phyloP scores from a whole-genome alignment of 805 yeast species.

The Schwanniomyces sp. region DNA sequence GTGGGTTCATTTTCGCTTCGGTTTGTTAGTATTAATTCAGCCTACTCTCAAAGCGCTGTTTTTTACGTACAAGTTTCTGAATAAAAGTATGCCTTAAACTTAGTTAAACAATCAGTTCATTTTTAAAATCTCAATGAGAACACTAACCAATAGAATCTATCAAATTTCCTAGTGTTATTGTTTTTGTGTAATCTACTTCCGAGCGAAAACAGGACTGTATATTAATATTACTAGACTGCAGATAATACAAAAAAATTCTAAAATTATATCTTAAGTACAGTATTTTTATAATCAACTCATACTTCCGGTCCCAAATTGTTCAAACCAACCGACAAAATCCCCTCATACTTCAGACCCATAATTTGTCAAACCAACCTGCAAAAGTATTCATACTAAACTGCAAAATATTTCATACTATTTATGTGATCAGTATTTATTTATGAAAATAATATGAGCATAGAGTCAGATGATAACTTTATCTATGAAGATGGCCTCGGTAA shows the following conservation, averaged over 20 bases:
- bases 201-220: neutral
- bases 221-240: neutral
- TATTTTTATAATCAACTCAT: too few species aligned
- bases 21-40: neutral
- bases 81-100: neutral
- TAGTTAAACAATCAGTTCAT: slow-evolving; percentile 13
- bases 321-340: too few species aligned
- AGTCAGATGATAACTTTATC: too few species aligned
- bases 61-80: neutral
- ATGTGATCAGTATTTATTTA: too few species aligned
- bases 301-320: too few species aligned
- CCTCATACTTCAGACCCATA: too few species aligned
- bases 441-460: too few species aligned
- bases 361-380: too few species aligned
- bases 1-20: slow-evolving; percentile 38
- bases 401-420: too few species aligned
- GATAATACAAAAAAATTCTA: neutral
- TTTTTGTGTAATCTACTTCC: slow-evolving; percentile 5
- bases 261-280: too few species aligned
- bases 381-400: too few species aligned
- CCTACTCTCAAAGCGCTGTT: neutral
- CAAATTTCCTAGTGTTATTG: neutral
- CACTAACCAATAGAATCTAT: neutral
- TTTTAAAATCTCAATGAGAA: slow-evolving; percentile 8
- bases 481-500: too few species aligned